Evolutionary conservation across 805 yeast species (phyloP), one percentile per base, ranked within the genome.

Genomic region (Suhomyces sp.): DNA sequence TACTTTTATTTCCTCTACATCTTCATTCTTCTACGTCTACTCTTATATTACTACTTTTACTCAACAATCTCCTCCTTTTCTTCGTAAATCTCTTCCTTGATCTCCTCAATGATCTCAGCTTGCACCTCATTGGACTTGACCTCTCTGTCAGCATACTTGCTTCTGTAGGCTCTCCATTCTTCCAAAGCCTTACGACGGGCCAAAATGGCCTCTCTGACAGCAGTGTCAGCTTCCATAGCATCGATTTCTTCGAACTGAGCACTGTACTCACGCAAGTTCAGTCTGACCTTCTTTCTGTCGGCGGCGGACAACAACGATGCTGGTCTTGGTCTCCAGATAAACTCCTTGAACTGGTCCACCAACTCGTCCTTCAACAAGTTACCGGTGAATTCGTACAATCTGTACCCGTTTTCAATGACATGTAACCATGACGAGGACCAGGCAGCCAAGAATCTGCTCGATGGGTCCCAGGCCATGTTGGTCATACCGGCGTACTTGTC

Each of bases 261-360:
- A 62, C 91, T 80, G 81, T 88, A 90, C 73, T 89, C 93, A 69
- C 86, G 84, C 77, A 93, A 76, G 76, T 87, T 87, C 87, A 89
- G 88, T 78, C 90, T 83, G 57, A 94, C 90, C 80, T 86, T 87
- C 87, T 90, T 90, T 78, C 84, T 84, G 70, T 90, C 96, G 60
- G 84, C 87, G 63, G 86, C 84, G 56, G 85, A 77, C 67, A 94
- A 82, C 59, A 86, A 72, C 2, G 91, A 80, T 17, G 82, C 83
- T 49, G 99, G 99, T 76, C 99, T 86, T 65, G 98, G 98, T 79
- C 99, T 88, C 99, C 99, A 94, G 57, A 83, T 78, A 65, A 93
- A 89, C 57, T 88, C 92, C 74, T 85, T 88, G 82, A 94, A 90
- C 52, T 86, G 88, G 63, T 89, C 94, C 56, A 89, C 71, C 23